phyloP scores from a whole-genome alignment of 164 flowering plant genomes.

The Magnolia sinica region DNA sequence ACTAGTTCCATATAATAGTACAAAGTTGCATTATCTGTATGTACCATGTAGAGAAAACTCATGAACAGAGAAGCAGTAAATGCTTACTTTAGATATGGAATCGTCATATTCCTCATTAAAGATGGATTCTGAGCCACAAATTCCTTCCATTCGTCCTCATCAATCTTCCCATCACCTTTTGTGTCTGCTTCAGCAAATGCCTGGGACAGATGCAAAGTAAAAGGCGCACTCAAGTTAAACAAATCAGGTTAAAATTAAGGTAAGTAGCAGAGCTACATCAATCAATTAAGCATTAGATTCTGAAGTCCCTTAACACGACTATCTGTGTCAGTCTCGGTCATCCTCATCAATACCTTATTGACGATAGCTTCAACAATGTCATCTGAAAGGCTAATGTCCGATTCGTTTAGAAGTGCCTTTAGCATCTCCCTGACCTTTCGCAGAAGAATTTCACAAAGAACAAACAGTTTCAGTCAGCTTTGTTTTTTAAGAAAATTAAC shows the following conservation, averaged over 20 bases:
- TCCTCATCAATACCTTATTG: constrained; percentile 33
- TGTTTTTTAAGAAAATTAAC: background rate
- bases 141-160: constrained; percentile 68
- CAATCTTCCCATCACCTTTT: constrained; percentile 74
- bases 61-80: background rate
- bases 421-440: constrained; percentile 69
- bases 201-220: constrained; percentile 22
- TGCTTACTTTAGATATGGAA: constrained; percentile 61
- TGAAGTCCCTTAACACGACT: background rate
- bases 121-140: constrained; percentile 59
- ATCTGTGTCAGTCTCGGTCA: background rate
- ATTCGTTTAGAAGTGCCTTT: constrained; percentile 71
- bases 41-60: background rate
- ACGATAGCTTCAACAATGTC: constrained; percentile 67
- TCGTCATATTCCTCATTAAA: constrained; percentile 69
- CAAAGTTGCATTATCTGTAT: background rate
- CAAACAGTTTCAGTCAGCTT: background rate
- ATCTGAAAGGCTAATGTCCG: constrained; percentile 60
- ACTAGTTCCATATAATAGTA: background rate
- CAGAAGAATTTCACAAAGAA: background rate
- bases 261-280: background rate
- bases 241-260: background rate
- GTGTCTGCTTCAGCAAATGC: constrained; percentile 60
- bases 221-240: background rate
- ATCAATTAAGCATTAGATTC: background rate